phyloP scores from a whole-genome alignment of 163 green algal species.

The Coccomyxa subellipsoidea region DNA sequence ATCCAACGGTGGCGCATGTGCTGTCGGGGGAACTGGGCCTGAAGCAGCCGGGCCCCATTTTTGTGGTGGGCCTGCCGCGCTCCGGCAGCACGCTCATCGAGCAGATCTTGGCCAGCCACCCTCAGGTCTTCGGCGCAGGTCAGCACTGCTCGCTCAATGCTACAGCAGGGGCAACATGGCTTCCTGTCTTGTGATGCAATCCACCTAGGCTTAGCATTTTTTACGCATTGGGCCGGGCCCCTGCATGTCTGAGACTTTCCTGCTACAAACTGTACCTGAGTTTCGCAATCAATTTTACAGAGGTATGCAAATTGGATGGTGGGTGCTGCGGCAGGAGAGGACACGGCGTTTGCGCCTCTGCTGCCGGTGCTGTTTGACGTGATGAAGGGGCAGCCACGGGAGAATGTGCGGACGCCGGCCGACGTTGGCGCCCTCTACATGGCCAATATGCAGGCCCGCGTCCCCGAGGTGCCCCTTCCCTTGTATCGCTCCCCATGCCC shows the following conservation, averaged over 20 bases:
- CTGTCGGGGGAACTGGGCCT: slow-evolving; percentile 19
- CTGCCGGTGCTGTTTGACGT: slow-evolving; percentile 32
- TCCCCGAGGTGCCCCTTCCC: slow-evolving; percentile 15
- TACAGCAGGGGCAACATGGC: not conserved
- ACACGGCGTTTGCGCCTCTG: slow-evolving; percentile 68
- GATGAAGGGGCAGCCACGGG: not conserved
- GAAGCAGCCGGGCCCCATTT: slow-evolving; percentile 46
- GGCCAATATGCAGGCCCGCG: slow-evolving; percentile 37
- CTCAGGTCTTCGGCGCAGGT: slow-evolving; percentile 43
- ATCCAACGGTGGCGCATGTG: not conserved
- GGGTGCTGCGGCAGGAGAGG: slow-evolving; percentile 51
- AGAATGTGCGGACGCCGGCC: not conserved
- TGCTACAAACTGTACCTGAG: too few relatives aligned
- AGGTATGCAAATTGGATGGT: too few relatives aligned
- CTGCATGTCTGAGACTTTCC: too few relatives aligned
- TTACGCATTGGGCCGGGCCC: too few relatives aligned
- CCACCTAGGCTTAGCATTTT: too few relatives aligned
- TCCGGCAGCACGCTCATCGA: slow-evolving; percentile 78
- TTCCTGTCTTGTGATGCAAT: not conserved
- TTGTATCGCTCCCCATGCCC: too few relatives aligned
- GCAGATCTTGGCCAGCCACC: slow-evolving; percentile 64
- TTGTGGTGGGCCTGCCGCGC: slow-evolving; percentile 73
- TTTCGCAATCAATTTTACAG: too few relatives aligned
- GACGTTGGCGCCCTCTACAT: slow-evolving; percentile 43
- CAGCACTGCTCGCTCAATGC: not conserved